Percentiles rank a stretch among this genome's conserved stretches.
phyloP scores from a whole-genome alignment of 2,329 filamentous ascomycete species.

The Talaromyces sp. region DNA sequence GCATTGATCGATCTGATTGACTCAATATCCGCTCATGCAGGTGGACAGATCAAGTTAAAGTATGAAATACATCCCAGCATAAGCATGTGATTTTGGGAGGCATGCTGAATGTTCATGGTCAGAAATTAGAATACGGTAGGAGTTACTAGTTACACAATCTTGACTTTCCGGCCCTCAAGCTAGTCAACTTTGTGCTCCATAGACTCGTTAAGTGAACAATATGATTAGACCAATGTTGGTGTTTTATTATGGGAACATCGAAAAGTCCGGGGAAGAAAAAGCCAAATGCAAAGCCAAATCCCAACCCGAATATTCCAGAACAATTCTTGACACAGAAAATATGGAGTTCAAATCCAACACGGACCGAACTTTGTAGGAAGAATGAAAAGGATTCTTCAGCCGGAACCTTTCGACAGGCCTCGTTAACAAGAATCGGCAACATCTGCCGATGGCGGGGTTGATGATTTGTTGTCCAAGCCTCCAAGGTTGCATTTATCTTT shows the following conservation, averaged over 20 bases:
- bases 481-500: constrained; percentile 2
- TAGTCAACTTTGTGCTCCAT: constrained; percentile 5
- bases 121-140: neutral
- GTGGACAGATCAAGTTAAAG: neutral
- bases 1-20: neutral
- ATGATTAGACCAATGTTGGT: neutral
- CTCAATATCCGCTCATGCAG: neutral
- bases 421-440: neutral
- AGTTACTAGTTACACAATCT: neutral
- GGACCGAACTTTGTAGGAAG: neutral
- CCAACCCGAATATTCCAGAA: constrained; percentile 2
- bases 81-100: constrained; percentile 1
- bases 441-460: constrained; percentile 1
- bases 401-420: neutral
- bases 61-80: neutral
- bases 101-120: neutral
- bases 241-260: constrained; percentile 1
- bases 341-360: neutral
- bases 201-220: neutral
- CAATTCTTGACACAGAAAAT: neutral
- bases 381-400: neutral
- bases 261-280: constrained; percentile 9
- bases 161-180: neutral
- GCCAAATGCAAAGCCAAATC: neutral
- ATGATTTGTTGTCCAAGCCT: neutral